These are phyloP conservation scores for Malus hybrid DNA, from an alignment of 331 rosid genomes.

Conservation along the genomic window DNA sequence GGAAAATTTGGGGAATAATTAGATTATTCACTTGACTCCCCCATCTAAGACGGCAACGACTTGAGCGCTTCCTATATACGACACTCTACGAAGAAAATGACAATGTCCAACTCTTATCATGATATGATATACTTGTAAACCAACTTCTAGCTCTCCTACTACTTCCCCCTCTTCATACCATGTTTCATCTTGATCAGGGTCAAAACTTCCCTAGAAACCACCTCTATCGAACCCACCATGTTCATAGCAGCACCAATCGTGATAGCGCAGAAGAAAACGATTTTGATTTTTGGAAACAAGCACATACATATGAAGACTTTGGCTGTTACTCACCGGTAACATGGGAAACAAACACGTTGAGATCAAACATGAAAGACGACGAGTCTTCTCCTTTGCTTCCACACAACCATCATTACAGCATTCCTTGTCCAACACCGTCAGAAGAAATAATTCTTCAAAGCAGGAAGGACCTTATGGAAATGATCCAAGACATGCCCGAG, in stretches of 20 bases:
- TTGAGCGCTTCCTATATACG: neutral
- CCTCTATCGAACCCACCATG: constrained; percentile 17
- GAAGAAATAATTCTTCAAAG: constrained; percentile 42
- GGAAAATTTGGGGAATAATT: constrained; percentile 23
- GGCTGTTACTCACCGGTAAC: no score
- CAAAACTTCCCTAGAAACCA: constrained; percentile 10
- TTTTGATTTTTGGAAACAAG: constrained; percentile 27
- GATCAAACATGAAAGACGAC: neutral
- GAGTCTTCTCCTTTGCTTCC: constrained; percentile 31
- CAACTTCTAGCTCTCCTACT: neutral
- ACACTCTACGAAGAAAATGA: constrained; percentile 2
- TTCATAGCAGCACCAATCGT: constrained; percentile 3
- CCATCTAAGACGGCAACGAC: constrained; percentile 55
- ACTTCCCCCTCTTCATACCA: constrained; percentile 19
- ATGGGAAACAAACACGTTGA: constrained; percentile 16
- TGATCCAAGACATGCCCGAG: constrained; percentile 55
- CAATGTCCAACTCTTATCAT: constrained; percentile 19
- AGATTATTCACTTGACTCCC: constrained; percentile 21
- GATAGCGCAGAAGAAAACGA: constrained; percentile 33
- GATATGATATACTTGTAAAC: neutral
- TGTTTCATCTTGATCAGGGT: constrained; percentile 20
- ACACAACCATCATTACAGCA: constrained; percentile 6
- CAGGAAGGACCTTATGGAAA: constrained; percentile 60
- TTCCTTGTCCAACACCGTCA: constrained; percentile 33
- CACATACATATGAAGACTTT: no score